Percentiles rank a stretch among this genome's conserved stretches.
Conservation (phyloP, 1,139 yeast species). For the Candida glucosophila region DNA sequence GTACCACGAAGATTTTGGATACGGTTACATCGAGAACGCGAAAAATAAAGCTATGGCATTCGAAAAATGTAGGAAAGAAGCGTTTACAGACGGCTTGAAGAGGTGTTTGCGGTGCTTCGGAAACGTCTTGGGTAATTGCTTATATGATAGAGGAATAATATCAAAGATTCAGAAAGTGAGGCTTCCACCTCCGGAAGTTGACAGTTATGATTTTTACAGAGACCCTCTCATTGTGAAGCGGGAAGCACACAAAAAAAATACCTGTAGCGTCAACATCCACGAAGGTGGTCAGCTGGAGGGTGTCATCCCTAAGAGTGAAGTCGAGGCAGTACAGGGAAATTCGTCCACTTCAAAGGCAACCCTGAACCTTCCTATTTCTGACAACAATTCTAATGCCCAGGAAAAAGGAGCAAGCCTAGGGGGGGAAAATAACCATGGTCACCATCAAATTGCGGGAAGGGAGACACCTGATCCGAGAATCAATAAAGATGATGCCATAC, state of each 20-base stretch:
- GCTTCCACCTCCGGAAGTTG: constrained; percentile 46
- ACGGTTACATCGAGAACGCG: constrained; percentile 71
- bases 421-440: too few species aligned
- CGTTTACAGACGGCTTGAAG: constrained; percentile 73
- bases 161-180: constrained; percentile 48
- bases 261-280: constrained; percentile 4
- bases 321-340: too few species aligned
- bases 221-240: constrained; percentile 28
- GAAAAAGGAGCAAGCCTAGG: too few species aligned
- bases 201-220: constrained; percentile 33
- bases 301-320: too few species aligned
- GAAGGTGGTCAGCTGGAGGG: too few species aligned
- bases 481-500: too few species aligned
- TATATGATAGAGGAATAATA: constrained; percentile 61
- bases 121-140: constrained; percentile 70
- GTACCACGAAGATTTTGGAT: constrained; percentile 73
- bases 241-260: constrained; percentile 13
- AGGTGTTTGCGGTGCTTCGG: constrained; percentile 74
- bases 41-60: constrained; percentile 64
- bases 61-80: constrained; percentile 76
- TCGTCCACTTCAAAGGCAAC: too few species aligned
- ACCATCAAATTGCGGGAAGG: too few species aligned
- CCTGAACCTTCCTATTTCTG: too few species aligned
- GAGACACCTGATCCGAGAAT: too few species aligned
- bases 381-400: too few species aligned